Evolutionary conservation across 148 eudicot genomes (phyloP).

Genomic region (Spergularia marina): DNA sequence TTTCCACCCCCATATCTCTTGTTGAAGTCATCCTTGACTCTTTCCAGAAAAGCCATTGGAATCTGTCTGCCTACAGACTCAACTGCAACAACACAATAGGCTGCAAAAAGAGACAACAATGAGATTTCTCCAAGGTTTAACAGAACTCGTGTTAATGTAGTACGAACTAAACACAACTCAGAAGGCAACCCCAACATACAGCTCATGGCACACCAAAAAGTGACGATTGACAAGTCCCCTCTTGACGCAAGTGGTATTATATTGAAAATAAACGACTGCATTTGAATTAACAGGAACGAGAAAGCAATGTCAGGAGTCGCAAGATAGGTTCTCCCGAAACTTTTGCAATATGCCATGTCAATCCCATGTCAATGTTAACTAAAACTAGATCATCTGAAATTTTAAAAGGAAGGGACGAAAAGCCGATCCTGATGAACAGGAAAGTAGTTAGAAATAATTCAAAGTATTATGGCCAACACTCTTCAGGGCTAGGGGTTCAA

Average conservation of each 20-base stretch:
- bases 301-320: too few relatives aligned
- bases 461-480: too few relatives aligned
- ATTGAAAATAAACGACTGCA: too few relatives aligned
- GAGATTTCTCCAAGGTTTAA: neutral
- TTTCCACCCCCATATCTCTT: constrained; percentile 54
- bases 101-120: constrained; percentile 28
- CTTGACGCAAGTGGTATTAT: neutral
- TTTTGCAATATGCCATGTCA: too few relatives aligned
- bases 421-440: too few relatives aligned
- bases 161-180: neutral
- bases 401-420: too few relatives aligned
- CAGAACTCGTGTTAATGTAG: neutral
- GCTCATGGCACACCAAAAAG: neutral
- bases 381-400: too few relatives aligned
- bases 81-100: constrained; percentile 51
- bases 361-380: too few relatives aligned
- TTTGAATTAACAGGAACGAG: too few relatives aligned
- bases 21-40: constrained; percentile 51
- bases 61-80: constrained; percentile 51
- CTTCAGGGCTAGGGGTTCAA: too few relatives aligned
- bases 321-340: too few relatives aligned
- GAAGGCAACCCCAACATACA: neutral
- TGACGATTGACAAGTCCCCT: neutral
- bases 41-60: constrained; percentile 50
- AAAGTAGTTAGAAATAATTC: too few relatives aligned